Evolutionary conservation across 1,139 yeast genomes (phyloP), one percentile per base, ranked within the genome.

Genomic region (Blastobotrys arbuscula): DNA sequence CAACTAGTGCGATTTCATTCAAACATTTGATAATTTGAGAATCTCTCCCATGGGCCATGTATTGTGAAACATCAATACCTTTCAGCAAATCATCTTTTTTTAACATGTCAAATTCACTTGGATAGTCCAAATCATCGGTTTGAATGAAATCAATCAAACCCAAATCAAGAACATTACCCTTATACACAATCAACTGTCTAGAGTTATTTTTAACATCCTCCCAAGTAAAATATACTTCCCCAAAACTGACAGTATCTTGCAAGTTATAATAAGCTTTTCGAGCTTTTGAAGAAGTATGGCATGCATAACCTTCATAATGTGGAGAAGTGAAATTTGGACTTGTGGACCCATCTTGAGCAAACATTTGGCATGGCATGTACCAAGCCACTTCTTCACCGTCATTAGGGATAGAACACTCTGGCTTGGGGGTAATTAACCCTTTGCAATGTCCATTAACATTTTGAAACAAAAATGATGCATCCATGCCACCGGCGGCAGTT

Each of bases 361-460:
- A 73, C 43, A 84, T 56, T 59, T 81, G 81, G 70, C 98, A 92
- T 2, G 98, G 97, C 84, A 89, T 88, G 69, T 92, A 92, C 96
- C 96, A 90, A 9, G 96, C 97, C 56, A 92, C 64, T 43, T 82
- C 81, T 38, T 77, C 79, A 37, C 74, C 74, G 54, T 75, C 72
- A 53, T 72, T 68, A 0, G 97, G 97, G 51, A 90, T 89, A 0
- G 82, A 58, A 59, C 87, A 77, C 62, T 82, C 77, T 10, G 72
- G 78, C 55, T 78, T 78, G 42, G 97, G 95, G n/a, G 70, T 75
- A 51, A 92, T 84, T 50, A 92, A 72, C 24, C 82, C 84, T 65
- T 81, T 82, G 69, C 98, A 92, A 65, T 89, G 83, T 28, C 97
- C 97, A 64, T 87, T 87, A 42, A 87, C 95, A 62, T 87, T 87